Conservation (phyloP, 148 eudicot species). For the Chenopodium quinoa region DNA sequence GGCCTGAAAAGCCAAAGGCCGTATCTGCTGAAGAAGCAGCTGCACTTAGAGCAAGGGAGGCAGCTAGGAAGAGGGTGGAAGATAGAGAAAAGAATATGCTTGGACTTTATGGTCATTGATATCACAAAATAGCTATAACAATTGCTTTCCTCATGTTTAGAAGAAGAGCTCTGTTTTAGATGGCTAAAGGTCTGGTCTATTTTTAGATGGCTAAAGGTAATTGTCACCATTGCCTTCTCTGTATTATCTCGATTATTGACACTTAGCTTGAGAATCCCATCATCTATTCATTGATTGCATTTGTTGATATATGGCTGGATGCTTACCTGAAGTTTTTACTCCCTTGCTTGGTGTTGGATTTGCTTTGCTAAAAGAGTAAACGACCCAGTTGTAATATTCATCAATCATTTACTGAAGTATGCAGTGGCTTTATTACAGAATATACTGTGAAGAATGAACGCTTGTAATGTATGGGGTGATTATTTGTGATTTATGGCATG, state of each 20-base stretch:
- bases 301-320: neutral
- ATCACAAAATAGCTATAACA: neutral
- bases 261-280: neutral
- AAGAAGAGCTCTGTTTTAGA: neutral
- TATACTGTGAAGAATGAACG: neutral
- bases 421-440: neutral
- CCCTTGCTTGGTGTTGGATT: neutral
- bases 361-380: neutral
- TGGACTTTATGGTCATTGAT: conserved; percentile 72
- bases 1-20: conserved; percentile 37
- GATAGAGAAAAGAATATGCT: conserved; percentile 67
- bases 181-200: neutral
- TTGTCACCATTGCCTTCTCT: conserved; percentile 3
- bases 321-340: neutral
- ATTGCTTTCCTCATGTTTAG: neutral
- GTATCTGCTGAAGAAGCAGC: conserved; percentile 58
- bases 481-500: neutral
- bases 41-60: conserved; percentile 92
- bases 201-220: conserved; percentile 5
- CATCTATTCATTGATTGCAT: neutral
- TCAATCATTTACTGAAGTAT: neutral
- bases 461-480: neutral
- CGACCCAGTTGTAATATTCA: neutral
- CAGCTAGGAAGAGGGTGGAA: conserved; percentile 89
- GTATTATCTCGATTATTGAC: neutral